Percentiles rank a stretch among this genome's conserved stretches.
These are phyloP conservation scores for Thielaviopsis cerberus DNA, from an alignment of 2,329 filamentous ascomycete species.

Conservation along the genomic window DNA sequence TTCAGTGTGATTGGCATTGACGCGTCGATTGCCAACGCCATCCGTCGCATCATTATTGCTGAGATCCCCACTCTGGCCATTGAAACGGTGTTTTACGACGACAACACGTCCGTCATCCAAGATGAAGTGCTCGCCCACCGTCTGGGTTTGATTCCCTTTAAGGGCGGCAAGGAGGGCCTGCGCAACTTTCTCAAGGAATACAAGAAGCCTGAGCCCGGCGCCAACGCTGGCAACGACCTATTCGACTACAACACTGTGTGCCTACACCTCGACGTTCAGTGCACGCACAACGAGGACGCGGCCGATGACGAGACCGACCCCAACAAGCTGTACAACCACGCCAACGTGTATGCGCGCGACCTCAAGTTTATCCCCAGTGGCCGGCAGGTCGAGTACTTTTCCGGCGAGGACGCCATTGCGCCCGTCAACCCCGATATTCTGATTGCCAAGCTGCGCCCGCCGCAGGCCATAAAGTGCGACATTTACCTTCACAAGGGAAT, in stretches of 20 bases:
- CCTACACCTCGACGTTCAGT: constrained; percentile 58
- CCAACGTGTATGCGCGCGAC: constrained; percentile 63
- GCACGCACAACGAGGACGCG: constrained; percentile 60
- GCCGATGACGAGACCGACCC: constrained; percentile 60
- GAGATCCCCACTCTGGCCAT: constrained; percentile 91
- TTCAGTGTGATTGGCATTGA: constrained; percentile 90
- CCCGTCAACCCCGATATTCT: constrained; percentile 83
- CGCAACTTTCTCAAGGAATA: constrained; percentile 65
- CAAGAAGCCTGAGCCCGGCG: constrained; percentile 46
- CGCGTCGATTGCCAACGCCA: constrained; percentile 86
- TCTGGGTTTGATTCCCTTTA: constrained; percentile 77
- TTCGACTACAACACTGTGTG: constrained; percentile 78
- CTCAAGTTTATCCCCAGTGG: constrained; percentile 62
- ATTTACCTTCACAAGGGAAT: constrained; percentile 93
- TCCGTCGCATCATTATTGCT: constrained; percentile 84
- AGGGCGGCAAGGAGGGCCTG: constrained; percentile 58
- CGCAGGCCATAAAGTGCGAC: constrained; percentile 67
- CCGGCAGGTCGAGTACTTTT: constrained; percentile 51
- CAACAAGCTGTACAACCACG: constrained; percentile 65
- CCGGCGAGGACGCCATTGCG: constrained; percentile 46
- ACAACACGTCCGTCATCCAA: constrained; percentile 96
- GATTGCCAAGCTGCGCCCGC: constrained; percentile 80
- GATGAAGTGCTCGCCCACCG: constrained; percentile 89
- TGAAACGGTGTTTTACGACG: constrained; percentile 79
- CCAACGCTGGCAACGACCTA: constrained; percentile 39